Evolutionary conservation across 164 flowering plant species (phyloP), one percentile per base, ranked within the genome.

Genomic region (Cinnamomum micranthum): DNA sequence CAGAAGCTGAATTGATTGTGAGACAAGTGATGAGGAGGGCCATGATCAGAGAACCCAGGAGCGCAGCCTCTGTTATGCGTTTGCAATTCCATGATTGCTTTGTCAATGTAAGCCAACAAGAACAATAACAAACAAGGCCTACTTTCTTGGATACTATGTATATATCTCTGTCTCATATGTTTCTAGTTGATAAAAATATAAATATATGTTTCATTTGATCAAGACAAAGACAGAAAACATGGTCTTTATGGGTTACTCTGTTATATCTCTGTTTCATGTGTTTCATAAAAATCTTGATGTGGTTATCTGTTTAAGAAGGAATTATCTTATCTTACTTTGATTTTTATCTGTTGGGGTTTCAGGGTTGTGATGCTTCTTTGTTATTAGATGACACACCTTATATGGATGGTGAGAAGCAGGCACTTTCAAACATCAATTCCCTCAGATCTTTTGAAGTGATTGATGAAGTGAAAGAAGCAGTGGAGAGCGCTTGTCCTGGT

Each of bases 351-450:
- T 55, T 14, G 60, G 60, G 6, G 60, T 55, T 55, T 55, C 64
- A 93, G 99, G 99, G 98, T 1, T 95, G 99, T 75, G 99, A 95
- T 80, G 99, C 84, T 5, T 95, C 99, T 31, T 7, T 95, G 85
- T 75, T 95, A 76, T 84, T 95, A 27, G 99, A 95, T 76, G 99
- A 92, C 64, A 93, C 98, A 6, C 89, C 92, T n/a, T 75, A 47
- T 58, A 95, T 95, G 99, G 75, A 86, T 0, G 97, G 99, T 2
- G 99, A 95, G 75, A 95, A 95, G 69, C 81, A 74, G 0, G 75
- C 92, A 19, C 85, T 93, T 12, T 87, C 99, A 4, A 95, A 95
- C 47, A 87, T 92, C 69, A 86, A 92, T 74, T 95, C 99, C 3
- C 81, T 95, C 51, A 87, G 98, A 83, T 90, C 93, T 0, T 95